Evolutionary conservation across 1,284 basidiomycete species (phyloP).

Genomic region (Ganoderma resinaceum): DNA sequence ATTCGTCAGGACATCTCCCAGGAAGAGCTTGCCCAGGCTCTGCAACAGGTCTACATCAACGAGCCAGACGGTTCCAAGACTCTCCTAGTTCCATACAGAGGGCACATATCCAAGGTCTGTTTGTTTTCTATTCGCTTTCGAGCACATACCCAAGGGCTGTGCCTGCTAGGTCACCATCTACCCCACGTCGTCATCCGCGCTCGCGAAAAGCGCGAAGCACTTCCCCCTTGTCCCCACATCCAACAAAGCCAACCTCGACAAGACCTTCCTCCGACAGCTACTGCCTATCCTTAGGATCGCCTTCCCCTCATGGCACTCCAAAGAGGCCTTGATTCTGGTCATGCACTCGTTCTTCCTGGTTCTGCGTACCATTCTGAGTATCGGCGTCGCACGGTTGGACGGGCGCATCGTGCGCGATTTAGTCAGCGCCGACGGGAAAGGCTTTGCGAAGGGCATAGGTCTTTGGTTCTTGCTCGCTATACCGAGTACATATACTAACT

Average conservation of each 20-base stretch:
- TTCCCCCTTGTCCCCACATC: conserved; percentile 61
- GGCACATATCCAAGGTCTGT: conserved; percentile 65
- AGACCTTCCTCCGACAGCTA: conserved; percentile 83
- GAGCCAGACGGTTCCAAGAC: conserved; percentile 65
- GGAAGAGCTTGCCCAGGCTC: conserved; percentile 53
- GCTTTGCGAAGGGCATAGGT: conserved; percentile 85
- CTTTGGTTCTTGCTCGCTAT: conserved; percentile 93
- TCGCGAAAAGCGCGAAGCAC: conserved; percentile 53
- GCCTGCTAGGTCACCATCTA: conserved; percentile 19
- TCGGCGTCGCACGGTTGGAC: conserved; percentile 90
- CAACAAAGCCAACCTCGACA: conserved; percentile 78
- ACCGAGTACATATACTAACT: conserved; percentile 95
- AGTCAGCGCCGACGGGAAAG: conserved; percentile 86
- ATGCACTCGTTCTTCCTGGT: conserved; percentile 91
- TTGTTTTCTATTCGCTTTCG: too few species aligned
- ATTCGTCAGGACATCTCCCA: conserved; percentile 41
- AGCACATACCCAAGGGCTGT: neutral
- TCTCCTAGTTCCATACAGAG: conserved; percentile 71
- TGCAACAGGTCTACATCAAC: conserved; percentile 64
- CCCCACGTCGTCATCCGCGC: conserved; percentile 51
- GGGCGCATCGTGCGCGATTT: conserved; percentile 91
- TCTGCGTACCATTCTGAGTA: conserved; percentile 84
- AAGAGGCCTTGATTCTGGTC: conserved; percentile 80
- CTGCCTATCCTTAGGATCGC: conserved; percentile 79
- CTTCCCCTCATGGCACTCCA: conserved; percentile 75